Conservation (phyloP, 139 green algal genomes). For the Zygnema cylindricum region DNA sequence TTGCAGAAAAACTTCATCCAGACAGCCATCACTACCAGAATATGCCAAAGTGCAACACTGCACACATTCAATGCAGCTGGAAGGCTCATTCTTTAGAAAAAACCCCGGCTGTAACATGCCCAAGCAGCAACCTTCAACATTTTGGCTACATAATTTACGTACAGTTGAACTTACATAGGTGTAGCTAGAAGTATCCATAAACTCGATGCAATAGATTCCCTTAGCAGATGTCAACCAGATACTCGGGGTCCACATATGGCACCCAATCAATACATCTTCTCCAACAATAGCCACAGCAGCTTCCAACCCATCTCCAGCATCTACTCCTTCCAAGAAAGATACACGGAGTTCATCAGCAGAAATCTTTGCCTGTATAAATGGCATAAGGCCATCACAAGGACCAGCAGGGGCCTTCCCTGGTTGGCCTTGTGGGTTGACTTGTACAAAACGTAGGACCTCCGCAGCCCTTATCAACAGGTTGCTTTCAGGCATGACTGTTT, state of each 20-base stretch:
- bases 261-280: background rate
- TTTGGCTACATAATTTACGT: no score
- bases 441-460: conserved; percentile 18
- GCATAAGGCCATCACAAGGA: background rate
- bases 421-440: conserved; percentile 14
- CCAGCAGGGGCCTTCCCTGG: background rate
- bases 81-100: no score
- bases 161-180: conserved; percentile 25
- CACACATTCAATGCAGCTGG: no score
- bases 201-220: background rate
- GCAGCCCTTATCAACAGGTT: background rate
- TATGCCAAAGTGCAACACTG: no score
- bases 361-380: background rate
- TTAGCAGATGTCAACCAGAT: background rate
- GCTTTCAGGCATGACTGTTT: background rate
- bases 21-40: no score
- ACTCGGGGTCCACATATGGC: background rate
- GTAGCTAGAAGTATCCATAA: conserved; percentile 6
- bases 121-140: no score
- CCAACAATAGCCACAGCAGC: background rate
- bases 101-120: no score
- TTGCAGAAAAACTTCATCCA: no score
- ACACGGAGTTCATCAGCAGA: conserved; percentile 12
- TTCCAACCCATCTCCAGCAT: background rate
- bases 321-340: background rate